These are phyloP conservation scores for Elasticomyces elasticus DNA, from an alignment of 495 filamentous ascomycete species.

Conservation along the genomic window DNA sequence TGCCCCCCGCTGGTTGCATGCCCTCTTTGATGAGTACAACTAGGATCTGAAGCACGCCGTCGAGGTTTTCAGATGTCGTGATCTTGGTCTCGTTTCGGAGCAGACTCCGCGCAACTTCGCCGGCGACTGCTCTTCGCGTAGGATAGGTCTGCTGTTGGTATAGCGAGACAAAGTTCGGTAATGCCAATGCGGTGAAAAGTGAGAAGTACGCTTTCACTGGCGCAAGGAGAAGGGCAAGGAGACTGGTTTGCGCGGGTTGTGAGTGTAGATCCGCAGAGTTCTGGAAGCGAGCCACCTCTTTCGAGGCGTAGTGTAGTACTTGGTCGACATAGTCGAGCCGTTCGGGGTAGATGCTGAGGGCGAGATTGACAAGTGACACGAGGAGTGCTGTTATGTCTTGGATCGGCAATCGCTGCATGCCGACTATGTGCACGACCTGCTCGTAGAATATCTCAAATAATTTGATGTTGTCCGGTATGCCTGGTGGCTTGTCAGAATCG, in stretches of 20 bases:
- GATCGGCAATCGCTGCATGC: slow-evolving; percentile 79
- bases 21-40: slow-evolving; percentile 90
- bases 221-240: slow-evolving; percentile 76
- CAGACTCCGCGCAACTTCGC: slow-evolving; percentile 69
- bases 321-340: slow-evolving; percentile 92
- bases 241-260: slow-evolving; percentile 71
- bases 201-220: slow-evolving; percentile 85
- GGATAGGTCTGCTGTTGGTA: slow-evolving; percentile 88
- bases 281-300: slow-evolving; percentile 79
- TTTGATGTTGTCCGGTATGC: slow-evolving; percentile 72
- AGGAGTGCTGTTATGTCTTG: slow-evolving; percentile 89
- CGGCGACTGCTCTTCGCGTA: slow-evolving; percentile 80
- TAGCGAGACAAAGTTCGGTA: slow-evolving; percentile 84
- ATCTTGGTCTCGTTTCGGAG: slow-evolving; percentile 72
- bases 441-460: slow-evolving; percentile 97
- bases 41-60: slow-evolving; percentile 78
- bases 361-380: slow-evolving; percentile 84
- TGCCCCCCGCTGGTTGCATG: slow-evolving; percentile 68
- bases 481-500: slow-evolving; percentile 48
- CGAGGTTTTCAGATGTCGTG: slow-evolving; percentile 63
- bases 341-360: slow-evolving; percentile 90
- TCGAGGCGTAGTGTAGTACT: slow-evolving; percentile 75
- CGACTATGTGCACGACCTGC: slow-evolving; percentile 86
- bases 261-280: slow-evolving; percentile 94
- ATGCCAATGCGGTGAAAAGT: slow-evolving; percentile 81